Evolutionary conservation across 345 rosid genomes (phyloP).

Genomic region (Citrus mangshanensis): DNA sequence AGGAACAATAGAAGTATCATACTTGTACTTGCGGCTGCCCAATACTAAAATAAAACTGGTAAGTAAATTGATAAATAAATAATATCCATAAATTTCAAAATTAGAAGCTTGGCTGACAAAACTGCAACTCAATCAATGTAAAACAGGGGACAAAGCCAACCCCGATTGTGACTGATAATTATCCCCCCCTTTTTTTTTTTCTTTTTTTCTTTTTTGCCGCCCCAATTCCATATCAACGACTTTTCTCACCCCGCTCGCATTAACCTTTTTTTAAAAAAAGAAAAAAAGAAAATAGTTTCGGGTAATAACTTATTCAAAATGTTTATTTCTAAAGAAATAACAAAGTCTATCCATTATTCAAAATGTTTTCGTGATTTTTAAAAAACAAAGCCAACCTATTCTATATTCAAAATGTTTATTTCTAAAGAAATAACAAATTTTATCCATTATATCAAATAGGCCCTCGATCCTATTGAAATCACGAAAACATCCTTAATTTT

Average conservation of each 20-base stretch:
- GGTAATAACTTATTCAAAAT: too few relatives aligned
- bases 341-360: neutral
- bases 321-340: too few relatives aligned
- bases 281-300: too few relatives aligned
- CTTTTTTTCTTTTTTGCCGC: neutral
- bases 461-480: too few relatives aligned
- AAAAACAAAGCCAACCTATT: too few relatives aligned
- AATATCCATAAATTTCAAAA: neutral
- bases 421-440: too few relatives aligned
- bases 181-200: neutral
- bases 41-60: neutral
- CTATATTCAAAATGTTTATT: too few relatives aligned
- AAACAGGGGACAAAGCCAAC: slow-evolving; percentile 8
- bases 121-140: neutral
- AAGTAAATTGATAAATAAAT: neutral
- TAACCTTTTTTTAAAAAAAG: too few relatives aligned
- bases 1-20: neutral
- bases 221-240: neutral
- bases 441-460: neutral
- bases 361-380: neutral
- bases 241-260: neutral
- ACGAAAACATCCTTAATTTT: too few relatives aligned
- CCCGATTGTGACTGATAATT: slow-evolving; percentile 8
- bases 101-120: slow-evolving; percentile 1
- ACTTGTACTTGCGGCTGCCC: neutral